Conservation (phyloP, 78 protist species). For the Acrasis kona region DNA sequence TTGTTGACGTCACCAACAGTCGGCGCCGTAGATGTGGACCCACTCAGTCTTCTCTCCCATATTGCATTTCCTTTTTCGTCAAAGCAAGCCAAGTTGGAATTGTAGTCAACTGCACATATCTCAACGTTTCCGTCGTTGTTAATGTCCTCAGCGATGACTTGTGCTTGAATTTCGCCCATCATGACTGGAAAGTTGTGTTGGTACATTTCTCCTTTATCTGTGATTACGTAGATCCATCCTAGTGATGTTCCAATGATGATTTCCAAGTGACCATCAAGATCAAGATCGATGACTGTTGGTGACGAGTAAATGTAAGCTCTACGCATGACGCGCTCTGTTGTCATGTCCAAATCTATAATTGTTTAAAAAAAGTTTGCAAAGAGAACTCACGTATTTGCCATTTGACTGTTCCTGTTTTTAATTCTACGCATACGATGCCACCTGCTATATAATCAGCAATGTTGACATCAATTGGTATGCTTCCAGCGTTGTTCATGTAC, state of each 20-base stretch:
- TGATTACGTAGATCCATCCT: constrained; percentile 54
- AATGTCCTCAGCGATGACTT: constrained; percentile 50
- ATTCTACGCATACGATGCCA: constrained; percentile 50
- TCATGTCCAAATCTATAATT: constrained; percentile 1
- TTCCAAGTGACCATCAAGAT: constrained; percentile 56
- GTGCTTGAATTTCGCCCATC: constrained; percentile 66
- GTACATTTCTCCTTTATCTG: constrained; percentile 16
- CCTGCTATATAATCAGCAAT: constrained; percentile 64
- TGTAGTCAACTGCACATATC: constrained; percentile 10
- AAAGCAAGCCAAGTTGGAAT: constrained; percentile 32
- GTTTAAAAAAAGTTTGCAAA: not conserved
- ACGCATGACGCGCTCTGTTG: constrained; percentile 16
- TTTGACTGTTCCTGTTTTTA: constrained; percentile 17
- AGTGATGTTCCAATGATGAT: constrained; percentile 41
- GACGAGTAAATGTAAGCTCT: constrained; percentile 50
- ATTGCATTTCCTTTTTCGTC: constrained; percentile 18
- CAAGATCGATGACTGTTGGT: constrained; percentile 72
- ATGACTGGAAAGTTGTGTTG: constrained; percentile 36
- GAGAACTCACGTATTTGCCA: constrained; percentile 6
- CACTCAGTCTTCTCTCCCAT: constrained; percentile 26
- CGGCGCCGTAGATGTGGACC: constrained; percentile 16
- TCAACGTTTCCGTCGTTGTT: constrained; percentile 67
- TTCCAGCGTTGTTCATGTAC: no score
- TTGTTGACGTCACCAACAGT: constrained; percentile 70
- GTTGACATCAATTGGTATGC: constrained; percentile 20